Percentiles rank a stretch among this genome's conserved stretches.
Conservation (phyloP, 2,329 filamentous ascomycete species). For the Botrytis squamosa region DNA sequence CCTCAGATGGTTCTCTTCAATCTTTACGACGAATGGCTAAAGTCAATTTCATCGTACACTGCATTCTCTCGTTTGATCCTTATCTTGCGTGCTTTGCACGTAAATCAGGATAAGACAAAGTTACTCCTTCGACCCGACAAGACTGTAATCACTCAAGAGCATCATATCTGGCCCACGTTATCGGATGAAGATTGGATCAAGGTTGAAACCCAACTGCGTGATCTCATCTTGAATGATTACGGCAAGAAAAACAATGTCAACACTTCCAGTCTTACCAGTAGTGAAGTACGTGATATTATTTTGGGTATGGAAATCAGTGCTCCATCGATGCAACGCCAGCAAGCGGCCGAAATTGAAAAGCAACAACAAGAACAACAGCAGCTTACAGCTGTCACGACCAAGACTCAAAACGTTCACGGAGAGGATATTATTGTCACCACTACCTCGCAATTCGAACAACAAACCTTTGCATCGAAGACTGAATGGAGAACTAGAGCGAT, state of each 20-base stretch:
- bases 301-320: constrained; percentile 99
- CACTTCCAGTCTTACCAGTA: constrained; percentile 91
- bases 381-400: constrained; percentile 94
- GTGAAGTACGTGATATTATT: constrained; percentile 97
- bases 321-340: constrained; percentile 95
- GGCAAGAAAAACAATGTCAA: constrained; percentile 99
- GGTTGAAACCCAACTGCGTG: constrained; percentile 93
- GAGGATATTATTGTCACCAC: constrained; percentile 99
- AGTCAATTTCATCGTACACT: constrained; percentile 97
- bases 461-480: constrained; percentile 97
- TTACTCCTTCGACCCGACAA: constrained; percentile 92
- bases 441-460: constrained; percentile 95
- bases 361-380: constrained; percentile 97
- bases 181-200: constrained; percentile 99
- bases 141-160: constrained; percentile 96
- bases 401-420: constrained; percentile 94
- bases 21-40: constrained; percentile 97
- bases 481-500: constrained; percentile 98
- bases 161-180: constrained; percentile 96
- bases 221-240: constrained; percentile 96
- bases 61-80: constrained; percentile 94
- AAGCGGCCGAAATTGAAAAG: constrained; percentile 98
- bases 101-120: constrained; percentile 98
- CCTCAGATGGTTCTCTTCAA: constrained; percentile 99
- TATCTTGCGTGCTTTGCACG: constrained; percentile 90